These are phyloP conservation scores for Neoboletus brunneissimus DNA, from an alignment of 768 basidiomycete species.

Conservation along the genomic window DNA sequence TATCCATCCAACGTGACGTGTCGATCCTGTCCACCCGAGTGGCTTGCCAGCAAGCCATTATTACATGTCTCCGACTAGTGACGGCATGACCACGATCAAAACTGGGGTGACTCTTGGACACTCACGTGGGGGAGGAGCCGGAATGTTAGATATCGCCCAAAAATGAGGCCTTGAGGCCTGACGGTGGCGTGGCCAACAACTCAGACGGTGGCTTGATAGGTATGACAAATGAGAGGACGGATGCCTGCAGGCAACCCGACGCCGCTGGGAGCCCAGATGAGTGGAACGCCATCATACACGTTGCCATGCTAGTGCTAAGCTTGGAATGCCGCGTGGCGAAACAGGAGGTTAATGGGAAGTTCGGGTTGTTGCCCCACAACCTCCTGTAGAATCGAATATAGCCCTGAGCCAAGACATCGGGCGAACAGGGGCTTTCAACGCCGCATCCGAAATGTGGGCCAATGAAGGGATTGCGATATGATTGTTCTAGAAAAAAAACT, in stretches of 20 bases:
- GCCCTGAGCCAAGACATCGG: constrained; percentile 3
- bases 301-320: constrained; percentile 6
- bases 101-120: constrained; percentile 1
- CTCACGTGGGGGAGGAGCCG: constrained; percentile 2
- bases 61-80: constrained; percentile 5
- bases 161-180: not conserved
- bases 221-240: not conserved
- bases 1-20: constrained; percentile 15
- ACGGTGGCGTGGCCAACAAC: constrained; percentile 7
- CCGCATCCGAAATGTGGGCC: constrained; percentile 17
- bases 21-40: constrained; percentile 19
- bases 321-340: constrained; percentile 12
- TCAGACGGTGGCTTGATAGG: constrained; percentile 22
- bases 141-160: too few species aligned
- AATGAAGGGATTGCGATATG: constrained; percentile 20
- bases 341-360: constrained; percentile 5
- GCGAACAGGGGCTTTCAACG: constrained; percentile 1
- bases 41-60: not conserved
- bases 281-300: constrained; percentile 15
- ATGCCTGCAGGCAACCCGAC: constrained; percentile 14
- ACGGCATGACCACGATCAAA: constrained; percentile 18
- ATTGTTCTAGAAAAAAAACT: constrained; percentile 12
- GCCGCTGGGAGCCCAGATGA: constrained; percentile 9
- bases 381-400: not conserved
- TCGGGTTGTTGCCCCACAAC: not conserved